Evolutionary conservation across 2,329 filamentous ascomycete genomes (phyloP).

Genomic region (Fusarium scirpi): DNA sequence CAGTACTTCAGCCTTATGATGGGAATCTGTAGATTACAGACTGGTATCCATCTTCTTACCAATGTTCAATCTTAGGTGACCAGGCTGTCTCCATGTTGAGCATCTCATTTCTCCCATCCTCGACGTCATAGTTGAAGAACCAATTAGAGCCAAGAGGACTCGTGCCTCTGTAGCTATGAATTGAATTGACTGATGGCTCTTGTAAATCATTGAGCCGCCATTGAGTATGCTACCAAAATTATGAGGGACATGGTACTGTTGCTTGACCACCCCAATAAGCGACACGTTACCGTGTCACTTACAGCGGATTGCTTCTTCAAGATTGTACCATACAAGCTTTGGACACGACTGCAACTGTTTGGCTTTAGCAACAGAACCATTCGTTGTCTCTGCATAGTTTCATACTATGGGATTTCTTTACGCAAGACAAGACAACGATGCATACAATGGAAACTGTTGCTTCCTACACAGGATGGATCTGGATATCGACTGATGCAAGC

Average conservation of each 20-base stretch:
- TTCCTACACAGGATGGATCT: background rate
- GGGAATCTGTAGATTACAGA: background rate
- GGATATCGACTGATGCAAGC: background rate
- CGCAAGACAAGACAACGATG: too few relatives aligned
- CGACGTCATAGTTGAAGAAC: conserved; percentile 21
- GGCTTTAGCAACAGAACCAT: background rate
- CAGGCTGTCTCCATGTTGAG: background rate
- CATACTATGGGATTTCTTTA: background rate
- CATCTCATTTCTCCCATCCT: background rate
- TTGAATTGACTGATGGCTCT: background rate
- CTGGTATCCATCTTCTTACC: background rate
- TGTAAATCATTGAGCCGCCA: background rate
- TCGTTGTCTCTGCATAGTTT: background rate
- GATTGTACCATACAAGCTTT: background rate
- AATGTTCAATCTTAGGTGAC: too few relatives aligned
- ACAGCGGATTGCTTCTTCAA: background rate
- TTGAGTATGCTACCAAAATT: background rate
- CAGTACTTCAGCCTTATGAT: conserved; percentile 26
- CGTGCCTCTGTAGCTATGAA: background rate
- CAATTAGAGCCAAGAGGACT: background rate
- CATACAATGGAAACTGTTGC: background rate
- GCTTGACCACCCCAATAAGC: background rate
- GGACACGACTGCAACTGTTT: background rate
- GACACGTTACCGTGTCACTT: background rate
- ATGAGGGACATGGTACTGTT: background rate